Conservation (phyloP, 2,329 filamentous ascomycete species). For the Fonsecaea pedrosoi region DNA sequence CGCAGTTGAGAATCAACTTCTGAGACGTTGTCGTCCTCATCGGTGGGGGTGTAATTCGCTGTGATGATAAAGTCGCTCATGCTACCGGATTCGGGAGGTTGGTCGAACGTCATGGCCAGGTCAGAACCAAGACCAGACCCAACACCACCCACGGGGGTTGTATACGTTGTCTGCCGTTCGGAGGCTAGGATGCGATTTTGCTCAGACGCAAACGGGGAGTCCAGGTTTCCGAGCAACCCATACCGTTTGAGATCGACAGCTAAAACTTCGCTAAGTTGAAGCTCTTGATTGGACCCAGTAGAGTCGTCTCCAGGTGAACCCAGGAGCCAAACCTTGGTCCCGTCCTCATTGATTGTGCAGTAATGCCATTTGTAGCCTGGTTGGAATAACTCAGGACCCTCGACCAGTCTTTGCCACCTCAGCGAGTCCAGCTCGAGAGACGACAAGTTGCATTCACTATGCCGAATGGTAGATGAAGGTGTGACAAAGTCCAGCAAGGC, state of each 20-base stretch:
- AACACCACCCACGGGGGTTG: conserved; percentile 45
- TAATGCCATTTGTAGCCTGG: conserved; percentile 97
- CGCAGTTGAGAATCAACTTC: conserved; percentile 38
- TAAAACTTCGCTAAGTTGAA: conserved; percentile 92
- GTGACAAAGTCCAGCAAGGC: conserved; percentile 94
- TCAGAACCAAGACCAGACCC: conserved; percentile 75
- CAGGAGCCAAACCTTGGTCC: conserved; percentile 95
- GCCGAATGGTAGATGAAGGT: conserved; percentile 83
- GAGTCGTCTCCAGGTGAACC: conserved; percentile 82
- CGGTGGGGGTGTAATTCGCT: conserved; percentile 73
- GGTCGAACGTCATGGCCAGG: conserved; percentile 84
- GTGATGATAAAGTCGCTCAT: conserved; percentile 92
- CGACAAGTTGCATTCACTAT: conserved; percentile 87
- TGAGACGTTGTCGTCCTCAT: conserved; percentile 60
- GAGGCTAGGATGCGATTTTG: conserved; percentile 57
- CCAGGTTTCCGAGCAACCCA: conserved; percentile 83
- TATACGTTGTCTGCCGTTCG: conserved; percentile 60
- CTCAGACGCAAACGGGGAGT: conserved; percentile 61
- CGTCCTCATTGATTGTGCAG: conserved; percentile 92
- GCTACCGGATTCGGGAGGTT: conserved; percentile 75
- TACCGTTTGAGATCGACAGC: conserved; percentile 91
- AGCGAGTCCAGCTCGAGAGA: conserved; percentile 85
- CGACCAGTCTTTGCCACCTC: conserved; percentile 93
- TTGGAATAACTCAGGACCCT: conserved; percentile 92
- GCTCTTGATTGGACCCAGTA: conserved; percentile 76